Percentiles rank a stretch among this genome's conserved stretches.
These are phyloP conservation scores for Trypanosoma cruzi DNA, from an alignment of 208 protist species.

Conservation along the genomic window DNA sequence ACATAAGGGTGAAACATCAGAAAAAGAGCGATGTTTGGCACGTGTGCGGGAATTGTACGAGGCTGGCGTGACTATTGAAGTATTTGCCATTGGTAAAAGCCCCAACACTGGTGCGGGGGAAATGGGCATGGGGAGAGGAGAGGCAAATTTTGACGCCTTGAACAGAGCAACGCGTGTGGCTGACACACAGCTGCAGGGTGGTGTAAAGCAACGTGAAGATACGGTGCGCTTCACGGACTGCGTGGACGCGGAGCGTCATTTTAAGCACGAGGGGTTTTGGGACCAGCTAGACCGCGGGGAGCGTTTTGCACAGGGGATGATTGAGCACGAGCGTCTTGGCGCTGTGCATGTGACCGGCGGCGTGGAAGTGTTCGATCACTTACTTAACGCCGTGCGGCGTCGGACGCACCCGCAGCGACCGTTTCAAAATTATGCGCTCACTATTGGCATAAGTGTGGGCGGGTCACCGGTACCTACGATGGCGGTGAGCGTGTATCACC, in stretches of 20 bases:
- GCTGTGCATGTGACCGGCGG: conserved; percentile 21
- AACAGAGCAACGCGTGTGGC: not conserved
- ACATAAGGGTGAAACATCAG: conserved; percentile 31
- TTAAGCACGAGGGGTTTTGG: conserved; percentile 16
- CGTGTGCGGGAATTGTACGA: conserved; percentile 48
- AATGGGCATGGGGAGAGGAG: not conserved
- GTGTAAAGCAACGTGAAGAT: not conserved
- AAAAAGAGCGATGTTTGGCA: conserved; percentile 43
- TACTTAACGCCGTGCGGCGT: conserved; percentile 40
- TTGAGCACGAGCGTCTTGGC: not conserved
- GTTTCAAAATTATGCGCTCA: conserved; percentile 39
- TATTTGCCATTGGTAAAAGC: conserved; percentile 53
- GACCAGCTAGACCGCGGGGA: not conserved
- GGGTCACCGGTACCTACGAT: conserved; percentile 52
- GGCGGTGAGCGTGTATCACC: conserved; percentile 67
- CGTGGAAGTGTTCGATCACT: conserved; percentile 20
- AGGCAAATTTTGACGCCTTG: not conserved
- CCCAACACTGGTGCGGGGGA: not conserved
- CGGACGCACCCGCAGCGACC: conserved; percentile 56
- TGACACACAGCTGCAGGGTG: not conserved
- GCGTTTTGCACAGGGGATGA: not conserved
- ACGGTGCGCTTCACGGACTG: not conserved
- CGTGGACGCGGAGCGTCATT: not conserved
- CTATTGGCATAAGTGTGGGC: conserved; percentile 38
- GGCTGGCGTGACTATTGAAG: conserved; percentile 57